These are phyloP conservation scores for Aspergillus ostianus DNA, from an alignment of 495 filamentous ascomycete genomes.

Conservation along the genomic window DNA sequence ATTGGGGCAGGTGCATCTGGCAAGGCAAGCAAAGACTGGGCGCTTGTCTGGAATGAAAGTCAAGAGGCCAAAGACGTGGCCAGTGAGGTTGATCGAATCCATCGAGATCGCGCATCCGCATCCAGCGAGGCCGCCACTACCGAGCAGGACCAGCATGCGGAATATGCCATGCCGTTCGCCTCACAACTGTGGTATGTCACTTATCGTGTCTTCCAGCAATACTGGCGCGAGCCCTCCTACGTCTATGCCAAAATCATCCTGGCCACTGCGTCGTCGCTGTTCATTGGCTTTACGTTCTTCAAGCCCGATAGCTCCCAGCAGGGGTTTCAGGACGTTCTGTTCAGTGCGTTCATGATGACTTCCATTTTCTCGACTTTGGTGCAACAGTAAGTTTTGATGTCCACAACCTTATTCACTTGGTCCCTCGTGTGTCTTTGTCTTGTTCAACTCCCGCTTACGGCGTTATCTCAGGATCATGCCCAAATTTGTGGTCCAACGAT, in stretches of 20 bases:
- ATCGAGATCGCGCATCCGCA: constrained; percentile 41
- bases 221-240: constrained; percentile 60
- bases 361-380: constrained; percentile 74
- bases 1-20: constrained; percentile 58
- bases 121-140: constrained; percentile 15
- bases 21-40: constrained; percentile 80
- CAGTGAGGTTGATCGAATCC: constrained; percentile 63
- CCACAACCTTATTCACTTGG: background rate
- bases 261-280: constrained; percentile 54
- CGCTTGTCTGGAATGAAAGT: constrained; percentile 68
- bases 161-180: constrained; percentile 54
- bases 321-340: constrained; percentile 82
- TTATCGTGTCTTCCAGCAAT: constrained; percentile 48
- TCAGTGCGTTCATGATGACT: constrained; percentile 78
- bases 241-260: constrained; percentile 54
- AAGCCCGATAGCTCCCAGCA: constrained; percentile 65
- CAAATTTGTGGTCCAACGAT: constrained; percentile 62
- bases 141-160: constrained; percentile 26
- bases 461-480: constrained; percentile 65
- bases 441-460: background rate
- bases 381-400: constrained; percentile 33
- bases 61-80: constrained; percentile 64
- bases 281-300: constrained; percentile 90
- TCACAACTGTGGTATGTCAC: constrained; percentile 51
- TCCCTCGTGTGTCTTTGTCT: background rate